These are phyloP conservation scores for Sonneratia alba DNA, from an alignment of 345 rosid species.

Conservation along the genomic window DNA sequence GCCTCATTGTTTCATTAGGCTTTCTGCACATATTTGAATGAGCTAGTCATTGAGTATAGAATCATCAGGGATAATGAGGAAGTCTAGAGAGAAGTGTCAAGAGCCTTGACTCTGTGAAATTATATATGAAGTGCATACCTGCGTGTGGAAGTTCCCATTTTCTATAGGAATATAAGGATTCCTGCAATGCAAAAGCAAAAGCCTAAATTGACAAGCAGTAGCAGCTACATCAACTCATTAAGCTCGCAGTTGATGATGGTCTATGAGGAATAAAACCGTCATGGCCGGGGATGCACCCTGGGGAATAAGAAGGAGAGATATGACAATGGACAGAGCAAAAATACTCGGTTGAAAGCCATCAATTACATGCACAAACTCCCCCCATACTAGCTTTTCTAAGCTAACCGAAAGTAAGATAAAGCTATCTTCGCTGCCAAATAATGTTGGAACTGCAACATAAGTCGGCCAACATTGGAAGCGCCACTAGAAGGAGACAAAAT, in stretches of 20 bases:
- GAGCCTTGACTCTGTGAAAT: background rate
- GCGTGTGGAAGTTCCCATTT: conserved; percentile 22
- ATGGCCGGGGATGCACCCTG: conserved; percentile 6
- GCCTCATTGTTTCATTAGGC: conserved; percentile 64
- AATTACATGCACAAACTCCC: background rate
- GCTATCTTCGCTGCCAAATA: background rate
- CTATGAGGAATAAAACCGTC: conserved; percentile 9
- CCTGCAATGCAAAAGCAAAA: conserved; percentile 13
- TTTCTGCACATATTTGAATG: conserved; percentile 32
- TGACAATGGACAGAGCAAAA: background rate
- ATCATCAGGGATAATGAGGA: background rate
- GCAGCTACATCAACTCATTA: conserved; percentile 18
- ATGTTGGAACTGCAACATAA: background rate
- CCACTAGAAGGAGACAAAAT: background rate
- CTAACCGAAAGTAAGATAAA: background rate
- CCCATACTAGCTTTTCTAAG: background rate
- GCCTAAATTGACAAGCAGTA: conserved; percentile 14
- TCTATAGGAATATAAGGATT: conserved; percentile 13
- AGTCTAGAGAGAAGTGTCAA: background rate
- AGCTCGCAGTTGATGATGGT: conserved; percentile 6
- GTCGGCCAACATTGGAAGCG: background rate
- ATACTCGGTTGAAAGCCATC: background rate
- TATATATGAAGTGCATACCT: conserved; percentile 23
- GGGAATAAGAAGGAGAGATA: background rate
- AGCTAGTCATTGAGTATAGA: conserved; percentile 21